These are phyloP conservation scores for Candida ascalaphidarum DNA, from an alignment of 805 yeast genomes.

Conservation along the genomic window DNA sequence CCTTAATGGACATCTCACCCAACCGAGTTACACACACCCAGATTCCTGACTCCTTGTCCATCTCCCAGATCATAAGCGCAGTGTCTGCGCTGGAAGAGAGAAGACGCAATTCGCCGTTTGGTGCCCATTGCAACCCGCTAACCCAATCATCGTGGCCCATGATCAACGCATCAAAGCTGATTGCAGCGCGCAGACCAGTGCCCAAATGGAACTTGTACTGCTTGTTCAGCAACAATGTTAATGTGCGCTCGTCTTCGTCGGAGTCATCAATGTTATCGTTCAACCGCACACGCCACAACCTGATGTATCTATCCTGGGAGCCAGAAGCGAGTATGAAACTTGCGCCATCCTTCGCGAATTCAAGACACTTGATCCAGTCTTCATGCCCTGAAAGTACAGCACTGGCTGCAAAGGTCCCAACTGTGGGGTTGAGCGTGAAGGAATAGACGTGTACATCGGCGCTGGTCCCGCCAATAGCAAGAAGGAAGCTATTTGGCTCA, in stretches of 20 bases:
- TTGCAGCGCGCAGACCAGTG: constrained; percentile 35
- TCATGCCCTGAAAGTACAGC: constrained; percentile 83
- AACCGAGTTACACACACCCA: constrained; percentile 79
- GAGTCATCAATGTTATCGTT: constrained; percentile 49
- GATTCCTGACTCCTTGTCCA: constrained; percentile 76
- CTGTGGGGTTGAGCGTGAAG: constrained; percentile 15
- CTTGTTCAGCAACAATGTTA: constrained; percentile 58
- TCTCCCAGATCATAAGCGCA: constrained; percentile 88
- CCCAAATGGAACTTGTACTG: constrained; percentile 49
- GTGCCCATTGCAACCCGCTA: constrained; percentile 76
- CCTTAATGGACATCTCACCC: constrained; percentile 91
- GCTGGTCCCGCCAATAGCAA: constrained; percentile 72
- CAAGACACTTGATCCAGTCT: constrained; percentile 84
- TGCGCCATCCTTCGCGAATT: constrained; percentile 43
- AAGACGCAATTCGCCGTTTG: constrained; percentile 40
- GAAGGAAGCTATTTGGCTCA: constrained; percentile 25
- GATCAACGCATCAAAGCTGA: constrained; percentile 83
- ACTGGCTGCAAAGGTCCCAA: constrained; percentile 18
- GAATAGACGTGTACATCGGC: constrained; percentile 46
- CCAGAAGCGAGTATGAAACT: constrained; percentile 76
- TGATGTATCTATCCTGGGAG: constrained; percentile 85
- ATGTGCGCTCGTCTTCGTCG: constrained; percentile 44
- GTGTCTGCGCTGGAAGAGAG: constrained; percentile 90
- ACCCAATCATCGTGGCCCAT: constrained; percentile 99
- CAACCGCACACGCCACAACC: constrained; percentile 73